Conservation (phyloP, 129 eudicot species). For the Artemisia argyi region DNA sequence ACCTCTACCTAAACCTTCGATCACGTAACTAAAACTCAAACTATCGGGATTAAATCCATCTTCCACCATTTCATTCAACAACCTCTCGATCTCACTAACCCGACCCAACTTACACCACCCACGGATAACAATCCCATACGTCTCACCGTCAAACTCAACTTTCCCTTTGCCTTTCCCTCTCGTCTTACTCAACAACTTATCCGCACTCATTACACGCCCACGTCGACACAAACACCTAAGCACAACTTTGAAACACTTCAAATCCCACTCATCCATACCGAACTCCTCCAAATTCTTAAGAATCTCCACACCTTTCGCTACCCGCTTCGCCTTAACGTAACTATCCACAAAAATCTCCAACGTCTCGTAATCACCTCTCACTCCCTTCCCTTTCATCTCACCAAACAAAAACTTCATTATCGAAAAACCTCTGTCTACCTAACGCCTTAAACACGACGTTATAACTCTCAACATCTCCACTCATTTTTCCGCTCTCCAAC, state of each 20-base stretch:
- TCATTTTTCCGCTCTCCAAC: slow-evolving; percentile 30
- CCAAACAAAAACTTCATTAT: slow-evolving; percentile 50
- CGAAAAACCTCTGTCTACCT: slow-evolving; percentile 75
- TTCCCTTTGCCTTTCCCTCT: slow-evolving; percentile 46
- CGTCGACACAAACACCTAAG: slow-evolving; percentile 61
- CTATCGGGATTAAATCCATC: slow-evolving; percentile 72
- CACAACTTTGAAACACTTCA: slow-evolving; percentile 56
- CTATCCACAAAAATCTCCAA: slow-evolving; percentile 71
- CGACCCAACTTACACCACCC: slow-evolving; percentile 76
- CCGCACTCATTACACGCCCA: slow-evolving; percentile 49
- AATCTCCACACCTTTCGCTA: slow-evolving; percentile 55
- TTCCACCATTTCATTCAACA: slow-evolving; percentile 65
- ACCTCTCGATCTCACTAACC: slow-evolving; percentile 58
- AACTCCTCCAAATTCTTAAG: slow-evolving; percentile 56
- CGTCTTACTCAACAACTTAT: slow-evolving; percentile 47
- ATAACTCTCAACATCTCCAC: slow-evolving; percentile 37
- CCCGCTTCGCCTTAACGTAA: slow-evolving; percentile 53
- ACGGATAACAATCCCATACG: slow-evolving; percentile 50
- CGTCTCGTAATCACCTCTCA: slow-evolving; percentile 48
- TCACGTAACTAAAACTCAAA: slow-evolving; percentile 53
- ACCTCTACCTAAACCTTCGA: slow-evolving; percentile 87
- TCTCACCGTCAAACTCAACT: slow-evolving; percentile 30
- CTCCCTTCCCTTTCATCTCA: slow-evolving; percentile 51
- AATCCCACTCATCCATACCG: slow-evolving; percentile 47
- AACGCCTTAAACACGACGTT: slow-evolving; percentile 57